Base-by-base conservation (phyloP, 768 basidiomycete genomes). In the Clitopilus passeckerianus region DNA sequence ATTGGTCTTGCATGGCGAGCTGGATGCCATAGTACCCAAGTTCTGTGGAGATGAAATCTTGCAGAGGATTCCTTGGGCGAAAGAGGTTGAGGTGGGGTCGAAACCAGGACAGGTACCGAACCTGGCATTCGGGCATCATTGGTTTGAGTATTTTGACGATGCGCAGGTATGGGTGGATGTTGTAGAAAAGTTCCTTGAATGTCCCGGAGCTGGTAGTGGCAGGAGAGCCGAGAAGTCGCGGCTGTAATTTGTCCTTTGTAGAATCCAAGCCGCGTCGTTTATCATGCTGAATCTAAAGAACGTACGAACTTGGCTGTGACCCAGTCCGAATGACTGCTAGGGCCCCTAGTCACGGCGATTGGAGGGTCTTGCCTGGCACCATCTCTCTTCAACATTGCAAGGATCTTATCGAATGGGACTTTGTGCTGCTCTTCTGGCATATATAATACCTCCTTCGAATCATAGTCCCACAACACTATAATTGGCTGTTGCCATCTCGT, bases 111-210 rank as follows among this genome's bases (percentile, higher is more conserved):
- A 75, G 57, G 66, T 80, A 15, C 72, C 74, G 22, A 70, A 56
- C 57, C 64, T 72, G 24, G 70, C 66, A 1, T 79, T 80, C 59
- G 79, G 79, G 2, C 78, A 79, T 62, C 63, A 74, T 35, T 80
- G 77, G 79, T 75, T 70, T 59, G 80, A 80, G 61, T 81, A 80
- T 61, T 80, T 80, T 50, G 46, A 46, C 58, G 74, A 74, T 59
- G 63, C 75, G 5, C 66, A 67, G 54, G 67, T 78, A 35, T 80
- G 79, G 78, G 61, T 62, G 20, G 71, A 72, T 52, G 75, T 76
- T 6, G 61, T 79, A 1, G 73, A 75, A 57, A 63, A 59, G 34
- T 80, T 80, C 57, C 61, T 77, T 27, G 22, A 18, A 1, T 55
- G 16, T 18, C 30, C 23, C 7, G 35, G 15, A 15, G 24, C n/a